Conservation (phyloP, 805 yeast genomes). For the Metschnikowia peoriensis region DNA sequence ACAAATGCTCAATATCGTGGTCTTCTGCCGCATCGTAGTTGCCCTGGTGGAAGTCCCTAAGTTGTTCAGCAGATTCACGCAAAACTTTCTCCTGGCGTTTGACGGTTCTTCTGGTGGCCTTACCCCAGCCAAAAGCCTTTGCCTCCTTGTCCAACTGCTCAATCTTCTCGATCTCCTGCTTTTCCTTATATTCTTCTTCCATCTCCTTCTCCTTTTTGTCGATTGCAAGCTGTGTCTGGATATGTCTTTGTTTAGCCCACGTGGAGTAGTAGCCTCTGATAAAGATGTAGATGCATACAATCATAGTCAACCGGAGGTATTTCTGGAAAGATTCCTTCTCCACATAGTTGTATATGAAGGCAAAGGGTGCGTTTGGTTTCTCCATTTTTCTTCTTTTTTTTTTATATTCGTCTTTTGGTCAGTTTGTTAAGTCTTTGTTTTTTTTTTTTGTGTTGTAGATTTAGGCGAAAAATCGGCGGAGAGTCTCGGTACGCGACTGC, state of each 20-base stretch:
- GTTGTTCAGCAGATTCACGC: conserved; percentile 41
- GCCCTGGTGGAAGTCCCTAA: conserved; percentile 43
- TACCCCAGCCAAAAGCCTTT: conserved; percentile 74
- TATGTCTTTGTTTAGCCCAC: conserved; percentile 56
- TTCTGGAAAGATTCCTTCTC: conserved; percentile 43
- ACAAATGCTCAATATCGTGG: conserved; percentile 64
- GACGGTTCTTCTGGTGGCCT: conserved; percentile 61
- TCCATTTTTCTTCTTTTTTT: background rate
- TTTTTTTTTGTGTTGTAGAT: too few relatives aligned
- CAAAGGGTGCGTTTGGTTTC: conserved; percentile 15
- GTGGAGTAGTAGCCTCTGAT: conserved; percentile 55
- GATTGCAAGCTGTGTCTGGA: conserved; percentile 43
- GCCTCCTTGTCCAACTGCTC: conserved; percentile 39
- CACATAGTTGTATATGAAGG: conserved; percentile 34
- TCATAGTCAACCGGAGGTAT: conserved; percentile 45
- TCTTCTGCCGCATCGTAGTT: conserved; percentile 53
- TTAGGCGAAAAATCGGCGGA: background rate
- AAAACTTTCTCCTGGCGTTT: conserved; percentile 54
- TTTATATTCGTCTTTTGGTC: background rate
- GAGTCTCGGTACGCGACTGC: background rate
- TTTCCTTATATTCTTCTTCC: conserved; percentile 34
- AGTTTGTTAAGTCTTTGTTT: too few relatives aligned
- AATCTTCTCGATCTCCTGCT: conserved; percentile 27
- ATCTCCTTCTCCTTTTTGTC: conserved; percentile 45
- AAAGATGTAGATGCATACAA: conserved; percentile 60